These are phyloP conservation scores for Aphanomyces euteiches DNA, from an alignment of 352 stramenopile genomes.

Conservation along the genomic window DNA sequence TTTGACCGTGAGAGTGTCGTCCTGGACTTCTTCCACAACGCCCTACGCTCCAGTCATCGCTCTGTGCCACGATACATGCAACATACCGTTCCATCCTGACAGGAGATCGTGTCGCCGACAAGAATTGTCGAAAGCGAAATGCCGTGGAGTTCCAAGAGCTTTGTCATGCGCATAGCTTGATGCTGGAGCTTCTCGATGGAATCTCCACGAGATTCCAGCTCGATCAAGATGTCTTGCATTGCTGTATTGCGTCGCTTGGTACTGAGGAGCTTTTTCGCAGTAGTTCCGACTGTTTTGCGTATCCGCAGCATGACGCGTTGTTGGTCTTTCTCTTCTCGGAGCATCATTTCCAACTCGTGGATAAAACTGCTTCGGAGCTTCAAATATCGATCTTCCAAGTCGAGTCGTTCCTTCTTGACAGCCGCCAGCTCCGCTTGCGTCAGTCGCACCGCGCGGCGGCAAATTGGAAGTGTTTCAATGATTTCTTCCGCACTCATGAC, in stretches of 20 bases:
- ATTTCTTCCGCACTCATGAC: slow-evolving; percentile 71
- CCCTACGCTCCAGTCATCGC: slow-evolving; percentile 12
- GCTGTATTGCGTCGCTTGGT: slow-evolving; percentile 65
- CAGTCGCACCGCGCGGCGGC: slow-evolving; percentile 62
- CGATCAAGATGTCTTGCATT: slow-evolving; percentile 76
- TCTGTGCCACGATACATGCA: neutral
- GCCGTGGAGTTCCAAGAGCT: neutral
- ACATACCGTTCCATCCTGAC: neutral
- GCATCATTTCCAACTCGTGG: slow-evolving; percentile 62
- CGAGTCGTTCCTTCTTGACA: slow-evolving; percentile 67
- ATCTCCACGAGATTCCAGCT: slow-evolving; percentile 59
- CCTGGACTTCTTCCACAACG: neutral
- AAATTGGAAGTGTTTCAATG: slow-evolving; percentile 60
- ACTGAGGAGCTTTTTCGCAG: slow-evolving; percentile 57
- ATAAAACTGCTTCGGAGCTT: slow-evolving; percentile 58
- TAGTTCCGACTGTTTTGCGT: slow-evolving; percentile 44
- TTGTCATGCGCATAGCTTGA: neutral
- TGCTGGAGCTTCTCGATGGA: slow-evolving; percentile 33
- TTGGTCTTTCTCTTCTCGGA: slow-evolving; percentile 68
- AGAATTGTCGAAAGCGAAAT: neutral
- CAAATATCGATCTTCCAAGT: slow-evolving; percentile 72
- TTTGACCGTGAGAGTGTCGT: neutral
- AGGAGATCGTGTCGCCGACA: neutral
- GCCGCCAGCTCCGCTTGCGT: slow-evolving; percentile 65
- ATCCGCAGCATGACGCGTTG: slow-evolving; percentile 43